Evolutionary conservation across 345 rosid species (phyloP).

Genomic region (Camelina neglecta): DNA sequence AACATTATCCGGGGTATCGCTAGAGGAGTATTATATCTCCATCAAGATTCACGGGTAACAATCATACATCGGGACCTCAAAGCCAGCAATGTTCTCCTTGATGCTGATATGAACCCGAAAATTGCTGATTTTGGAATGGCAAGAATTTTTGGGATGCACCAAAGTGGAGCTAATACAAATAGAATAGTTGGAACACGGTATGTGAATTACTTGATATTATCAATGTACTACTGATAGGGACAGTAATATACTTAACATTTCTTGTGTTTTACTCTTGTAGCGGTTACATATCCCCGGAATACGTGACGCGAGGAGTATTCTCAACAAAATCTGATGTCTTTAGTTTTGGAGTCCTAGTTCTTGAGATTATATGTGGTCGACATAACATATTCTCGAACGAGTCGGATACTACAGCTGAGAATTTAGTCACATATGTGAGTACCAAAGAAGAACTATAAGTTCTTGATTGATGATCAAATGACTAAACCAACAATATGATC

Average conservation of each 20-base stretch:
- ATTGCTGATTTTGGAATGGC: slow-evolving; percentile 36
- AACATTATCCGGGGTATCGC: slow-evolving; percentile 22
- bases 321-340: slow-evolving; percentile 35
- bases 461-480: not conserved
- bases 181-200: slow-evolving; percentile 33
- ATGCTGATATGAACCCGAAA: slow-evolving; percentile 23
- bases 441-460: not conserved
- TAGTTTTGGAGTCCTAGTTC: slow-evolving; percentile 40
- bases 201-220: not conserved
- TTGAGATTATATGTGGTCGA: slow-evolving; percentile 33
- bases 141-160: slow-evolving; percentile 11
- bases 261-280: not conserved
- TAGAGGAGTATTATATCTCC: slow-evolving; percentile 30
- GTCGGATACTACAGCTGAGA: not conserved
- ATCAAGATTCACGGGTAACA: slow-evolving; percentile 35
- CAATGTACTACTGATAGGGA: not conserved
- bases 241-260: not conserved
- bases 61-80: slow-evolving; percentile 30
- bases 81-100: slow-evolving; percentile 27
- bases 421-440: slow-evolving; percentile 19
- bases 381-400: not conserved
- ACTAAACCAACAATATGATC: not conserved
- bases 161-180: slow-evolving; percentile 23
- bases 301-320: slow-evolving; percentile 24
- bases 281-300: slow-evolving; percentile 37